These are phyloP conservation scores for Saccharomycopsis malanga DNA, from an alignment of 805 yeast species.

Conservation along the genomic window DNA sequence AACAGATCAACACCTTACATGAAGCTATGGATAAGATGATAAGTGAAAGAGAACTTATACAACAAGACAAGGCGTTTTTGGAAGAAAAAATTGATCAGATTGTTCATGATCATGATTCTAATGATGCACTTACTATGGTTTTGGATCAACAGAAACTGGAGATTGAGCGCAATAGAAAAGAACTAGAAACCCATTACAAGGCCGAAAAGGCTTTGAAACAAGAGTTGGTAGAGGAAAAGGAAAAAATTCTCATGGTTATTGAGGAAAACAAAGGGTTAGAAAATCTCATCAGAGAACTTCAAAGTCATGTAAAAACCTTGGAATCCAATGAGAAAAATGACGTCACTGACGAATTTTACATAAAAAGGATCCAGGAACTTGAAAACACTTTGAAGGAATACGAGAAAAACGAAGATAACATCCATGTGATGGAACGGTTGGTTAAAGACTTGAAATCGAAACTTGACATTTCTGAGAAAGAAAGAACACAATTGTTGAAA, in stretches of 20 bases:
- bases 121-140: slow-evolving; percentile 27
- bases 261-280: slow-evolving; percentile 65
- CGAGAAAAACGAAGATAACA: slow-evolving; percentile 43
- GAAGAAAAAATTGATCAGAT: slow-evolving; percentile 40
- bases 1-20: slow-evolving; percentile 51
- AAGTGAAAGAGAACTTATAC: slow-evolving; percentile 54
- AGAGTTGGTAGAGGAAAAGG: slow-evolving; percentile 35
- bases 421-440: slow-evolving; percentile 48
- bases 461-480: slow-evolving; percentile 43
- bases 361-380: slow-evolving; percentile 44
- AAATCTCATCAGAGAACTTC: slow-evolving; percentile 47
- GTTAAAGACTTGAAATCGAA: slow-evolving; percentile 48
- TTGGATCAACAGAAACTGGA: slow-evolving; percentile 29
- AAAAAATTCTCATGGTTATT: slow-evolving; percentile 46
- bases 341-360: slow-evolving; percentile 37
- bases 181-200: slow-evolving; percentile 31
- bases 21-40: slow-evolving; percentile 54
- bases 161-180: slow-evolving; percentile 28
- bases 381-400: slow-evolving; percentile 44
- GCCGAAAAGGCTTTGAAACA: slow-evolving; percentile 28
- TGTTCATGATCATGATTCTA: slow-evolving; percentile 26
- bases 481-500: slow-evolving; percentile 46
- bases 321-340: slow-evolving; percentile 45
- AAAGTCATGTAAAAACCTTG: slow-evolving; percentile 36
- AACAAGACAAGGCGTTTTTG: slow-evolving; percentile 41